These are phyloP conservation scores for Gardenia jasminoides DNA, from an alignment of 257 asterid genomes.

Conservation along the genomic window DNA sequence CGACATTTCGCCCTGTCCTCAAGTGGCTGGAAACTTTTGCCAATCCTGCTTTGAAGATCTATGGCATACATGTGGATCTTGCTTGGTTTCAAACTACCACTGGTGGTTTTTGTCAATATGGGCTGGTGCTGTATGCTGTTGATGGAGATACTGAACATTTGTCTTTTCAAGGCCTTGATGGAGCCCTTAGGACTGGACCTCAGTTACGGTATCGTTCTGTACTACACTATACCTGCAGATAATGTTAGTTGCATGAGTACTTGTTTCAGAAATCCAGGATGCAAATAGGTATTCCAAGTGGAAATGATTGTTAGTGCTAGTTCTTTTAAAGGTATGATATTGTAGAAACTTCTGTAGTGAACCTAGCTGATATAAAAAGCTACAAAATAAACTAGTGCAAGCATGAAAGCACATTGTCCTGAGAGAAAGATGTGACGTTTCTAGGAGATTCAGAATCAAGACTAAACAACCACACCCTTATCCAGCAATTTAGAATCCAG, in stretches of 20 bases:
- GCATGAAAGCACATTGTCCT: too few species aligned
- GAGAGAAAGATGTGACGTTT: background rate
- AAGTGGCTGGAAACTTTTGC: slow-evolving; percentile 83
- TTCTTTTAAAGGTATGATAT: background rate
- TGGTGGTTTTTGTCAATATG: slow-evolving; percentile 73
- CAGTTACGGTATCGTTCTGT: slow-evolving; percentile 53
- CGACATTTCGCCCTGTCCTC: slow-evolving; percentile 66
- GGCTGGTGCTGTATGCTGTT: slow-evolving; percentile 64
- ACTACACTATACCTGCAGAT: background rate
- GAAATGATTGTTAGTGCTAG: background rate
- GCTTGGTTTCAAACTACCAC: slow-evolving; percentile 81
- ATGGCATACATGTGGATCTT: slow-evolving; percentile 72
- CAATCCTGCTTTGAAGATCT: slow-evolving; percentile 71
- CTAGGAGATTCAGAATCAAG: background rate
- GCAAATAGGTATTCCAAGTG: background rate
- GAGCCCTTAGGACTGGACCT: slow-evolving; percentile 44
- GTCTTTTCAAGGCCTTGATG: slow-evolving; percentile 47
- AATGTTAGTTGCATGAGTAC: background rate
- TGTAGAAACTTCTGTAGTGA: background rate
- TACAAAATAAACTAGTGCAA: background rate
- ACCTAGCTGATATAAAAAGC: background rate
- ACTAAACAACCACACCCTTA: too few species aligned
- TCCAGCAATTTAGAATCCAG: background rate
- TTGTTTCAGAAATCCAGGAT: background rate
- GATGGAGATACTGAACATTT: slow-evolving; percentile 49